A percentile compares a stretch with the other conserved stretches of the same genome.
These are phyloP conservation scores for Fusarium miscanthi DNA, from an alignment of 2,329 filamentous ascomycete species.

Conservation along the genomic window DNA sequence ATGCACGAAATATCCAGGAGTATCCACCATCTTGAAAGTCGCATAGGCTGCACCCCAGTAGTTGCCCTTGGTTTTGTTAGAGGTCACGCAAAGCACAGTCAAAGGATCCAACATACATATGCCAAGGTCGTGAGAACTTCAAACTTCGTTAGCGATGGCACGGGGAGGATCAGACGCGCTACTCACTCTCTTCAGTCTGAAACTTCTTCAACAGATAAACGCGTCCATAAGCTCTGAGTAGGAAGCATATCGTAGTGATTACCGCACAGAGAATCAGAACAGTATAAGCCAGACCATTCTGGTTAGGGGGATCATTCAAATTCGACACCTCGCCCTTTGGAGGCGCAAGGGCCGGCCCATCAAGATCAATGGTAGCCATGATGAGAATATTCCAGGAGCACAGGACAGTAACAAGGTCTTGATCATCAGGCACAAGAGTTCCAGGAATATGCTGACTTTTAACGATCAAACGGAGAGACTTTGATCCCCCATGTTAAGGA, in stretches of 20 bases:
- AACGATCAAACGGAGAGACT: neutral
- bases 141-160: neutral
- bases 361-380: neutral
- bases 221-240: neutral
- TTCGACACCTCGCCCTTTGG: neutral
- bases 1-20: slow-evolving; percentile 52
- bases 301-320: neutral
- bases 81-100: accelerated
- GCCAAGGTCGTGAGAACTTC: slow-evolving; percentile 8
- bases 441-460: neutral
- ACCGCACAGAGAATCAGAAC: neutral
- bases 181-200: slow-evolving; percentile 5
- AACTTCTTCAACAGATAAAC: neutral
- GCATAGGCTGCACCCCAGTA: slow-evolving; percentile 40
- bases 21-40: slow-evolving; percentile 40
- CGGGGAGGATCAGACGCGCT: neutral
- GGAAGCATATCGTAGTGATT: neutral
- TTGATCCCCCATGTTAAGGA: neutral
- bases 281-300: neutral
- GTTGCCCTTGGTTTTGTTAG: neutral
- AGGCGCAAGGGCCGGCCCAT: neutral
- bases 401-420: neutral
- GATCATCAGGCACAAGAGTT: neutral
- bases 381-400: neutral
- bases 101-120: neutral